Evolutionary conservation across 306 rosid genomes (phyloP).

Genomic region (Castanea sativa): DNA sequence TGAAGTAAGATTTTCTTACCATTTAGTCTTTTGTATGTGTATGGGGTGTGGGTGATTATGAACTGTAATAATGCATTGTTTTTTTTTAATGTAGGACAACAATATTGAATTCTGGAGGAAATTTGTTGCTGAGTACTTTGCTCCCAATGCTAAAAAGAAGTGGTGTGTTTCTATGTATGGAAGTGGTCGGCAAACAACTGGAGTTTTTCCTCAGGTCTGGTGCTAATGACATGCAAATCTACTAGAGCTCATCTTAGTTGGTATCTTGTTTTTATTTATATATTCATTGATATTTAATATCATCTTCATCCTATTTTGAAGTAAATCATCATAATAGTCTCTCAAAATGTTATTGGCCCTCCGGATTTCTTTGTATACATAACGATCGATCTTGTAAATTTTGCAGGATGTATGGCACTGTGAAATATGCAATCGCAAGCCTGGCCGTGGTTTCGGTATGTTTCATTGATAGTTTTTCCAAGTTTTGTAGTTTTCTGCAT

Average conservation of each 20-base stretch:
- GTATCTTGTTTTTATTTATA: background rate
- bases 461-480: slow-evolving; percentile 16
- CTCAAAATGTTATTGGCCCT: background rate
- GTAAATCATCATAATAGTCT: background rate
- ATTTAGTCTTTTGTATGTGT: slow-evolving; percentile 3
- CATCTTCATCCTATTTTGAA: background rate
- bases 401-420: slow-evolving; percentile 99
- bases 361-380: background rate
- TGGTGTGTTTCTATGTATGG: slow-evolving; percentile 99
- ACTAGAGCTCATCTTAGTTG: slow-evolving; percentile 25
- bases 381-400: slow-evolving; percentile 16
- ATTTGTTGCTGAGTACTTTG: slow-evolving; percentile 92
- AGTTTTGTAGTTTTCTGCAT: slow-evolving; percentile 1
- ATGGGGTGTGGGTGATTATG: slow-evolving; percentile 17
- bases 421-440: slow-evolving; percentile 94
- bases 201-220: slow-evolving; percentile 95
- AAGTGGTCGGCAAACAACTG: slow-evolving; percentile 88
- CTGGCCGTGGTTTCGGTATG: slow-evolving; percentile 98
- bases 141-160: slow-evolving; percentile 94
- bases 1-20: slow-evolving; percentile 49
- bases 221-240: slow-evolving; percentile 14
- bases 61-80: slow-evolving; percentile 13
- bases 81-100: slow-evolving; percentile 61
- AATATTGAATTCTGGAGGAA: slow-evolving; percentile 97
- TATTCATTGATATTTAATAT: background rate